Evolutionary conservation across 2,329 filamentous ascomycete genomes (phyloP), one percentile per base, ranked within the genome.

Genomic region (Westerdykella ornata): DNA sequence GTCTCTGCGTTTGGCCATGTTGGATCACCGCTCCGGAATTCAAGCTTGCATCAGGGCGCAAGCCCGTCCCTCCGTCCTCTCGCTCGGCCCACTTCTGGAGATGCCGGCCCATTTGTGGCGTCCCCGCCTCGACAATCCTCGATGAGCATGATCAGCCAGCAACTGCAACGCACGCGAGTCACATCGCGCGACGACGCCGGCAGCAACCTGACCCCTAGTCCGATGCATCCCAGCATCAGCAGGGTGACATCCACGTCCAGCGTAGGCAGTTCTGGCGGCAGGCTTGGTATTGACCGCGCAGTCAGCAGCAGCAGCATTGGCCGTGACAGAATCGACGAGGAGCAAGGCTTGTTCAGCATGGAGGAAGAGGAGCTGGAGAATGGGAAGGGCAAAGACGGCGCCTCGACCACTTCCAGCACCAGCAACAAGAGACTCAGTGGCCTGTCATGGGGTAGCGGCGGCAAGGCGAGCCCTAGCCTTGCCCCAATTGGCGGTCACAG

Each of bases 191-290:
- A 65, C 15, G 59, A 59, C 11, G 44, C 37, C 15, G 45, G 33
- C 15, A 42, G 48, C 20, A 46, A 46, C 8, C 50, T 57, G 6
- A 51, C 52, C 18, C 54, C 51, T 17, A 53, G 51, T 16, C 57
- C 59, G 2, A 47, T 62, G 14, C 82, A 60, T 88, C 88, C 88
- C 80, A 94, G 54, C 80, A 85, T 88, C 52, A 47, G 52, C 37
- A 60, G 57, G 30, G 59, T 69, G 28, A 50, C 61, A 13, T 64
- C 59, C 20, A 52, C 41, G 28, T 59, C 53, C 11, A 66, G 57
- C 46, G 54, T 66, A 15, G 56, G 53, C 7, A 59, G 51, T 45
- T 54, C 62, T 2, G 45, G 47, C 26, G 57, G 54, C 30, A 54
- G 60, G 38, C 56, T 63, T 36, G 56, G 51, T 13, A 53, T 67